phyloP scores from a whole-genome alignment of 73 alveolate species.

The Paramecium primaurelia region DNA sequence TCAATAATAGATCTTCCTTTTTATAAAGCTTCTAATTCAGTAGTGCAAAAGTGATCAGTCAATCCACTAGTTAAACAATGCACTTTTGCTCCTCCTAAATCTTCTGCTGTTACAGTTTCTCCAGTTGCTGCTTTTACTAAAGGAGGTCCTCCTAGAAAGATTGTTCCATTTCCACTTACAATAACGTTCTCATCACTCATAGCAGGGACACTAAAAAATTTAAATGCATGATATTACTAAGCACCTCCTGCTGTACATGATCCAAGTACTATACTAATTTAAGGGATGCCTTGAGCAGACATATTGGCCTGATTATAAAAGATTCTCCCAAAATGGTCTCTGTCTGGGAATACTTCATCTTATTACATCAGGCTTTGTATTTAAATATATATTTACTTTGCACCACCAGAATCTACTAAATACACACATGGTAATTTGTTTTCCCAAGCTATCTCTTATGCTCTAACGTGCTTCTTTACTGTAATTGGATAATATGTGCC shows the following conservation, averaged over 20 bases:
- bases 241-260: conserved; percentile 99
- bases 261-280: conserved; percentile 88
- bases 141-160: conserved; percentile 97
- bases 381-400: conserved; percentile 43
- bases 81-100: conserved; percentile 92
- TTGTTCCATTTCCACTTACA: conserved; percentile 93
- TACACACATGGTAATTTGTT: conserved; percentile 94
- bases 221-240: conserved; percentile 47
- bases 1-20: conserved; percentile 70
- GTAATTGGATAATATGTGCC: conserved; percentile 96
- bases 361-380: not conserved
- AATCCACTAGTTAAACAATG: conserved; percentile 91
- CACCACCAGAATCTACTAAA: conserved; percentile 98
- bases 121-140: conserved; percentile 97
- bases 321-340: conserved; percentile 93
- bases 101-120: conserved; percentile 90
- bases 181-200: conserved; percentile 95
- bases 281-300: conserved; percentile 79
- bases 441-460: conserved; percentile 94
- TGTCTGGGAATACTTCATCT: conserved; percentile 92
- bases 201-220: conserved; percentile 83
- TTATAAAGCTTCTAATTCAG: conserved; percentile 81
- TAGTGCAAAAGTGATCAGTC: conserved; percentile 88
- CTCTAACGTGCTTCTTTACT: conserved; percentile 94
- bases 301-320: conserved; percentile 91